Evolutionary conservation across 2,329 filamentous ascomycete species (phyloP), one percentile per base, ranked within the genome.

Genomic region (Talaromyces atroroseus): DNA sequence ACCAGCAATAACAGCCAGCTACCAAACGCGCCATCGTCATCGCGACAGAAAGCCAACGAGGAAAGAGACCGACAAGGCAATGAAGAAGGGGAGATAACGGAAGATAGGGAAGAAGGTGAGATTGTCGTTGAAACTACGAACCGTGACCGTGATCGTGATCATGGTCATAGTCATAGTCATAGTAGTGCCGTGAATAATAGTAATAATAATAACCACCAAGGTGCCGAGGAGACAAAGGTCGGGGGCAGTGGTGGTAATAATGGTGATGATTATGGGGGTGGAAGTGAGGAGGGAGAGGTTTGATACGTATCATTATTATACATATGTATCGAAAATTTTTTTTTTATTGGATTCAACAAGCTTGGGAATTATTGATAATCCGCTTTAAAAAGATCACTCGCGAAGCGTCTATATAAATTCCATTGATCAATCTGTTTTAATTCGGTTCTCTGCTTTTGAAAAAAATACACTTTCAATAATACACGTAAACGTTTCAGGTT

Each of bases 201-300:
- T 21, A 12, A 44, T 44, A 44, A 23, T 44, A 44, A 44, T 23
- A 26, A 40, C 40, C 14, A 46, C 11, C 14, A 23, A 14, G 14
- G 48, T 46, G 20, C 18, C 3, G 45, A 49, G 18, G 18, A 34
- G 5, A n/a, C 14, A 2, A 52, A n/a, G 16, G 51, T 26, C 16
- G 45, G n/a, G n/a, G n/a, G n/a, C n/a, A n/a, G 11, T 10, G 32
- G 32, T n/a, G 45, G 42, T 20, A 55, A 61, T 16, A 36, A 36
- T 38, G 63, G 53, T 7, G 60, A 62, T 46, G 65, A 63, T 52
- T 71, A 72, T 44, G 71, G 66, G 6, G 71, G 66, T 26, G 72
- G 74, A 3, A 76, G 74, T 52, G 74, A 76, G 60, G 74, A 76
- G 54, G 74, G 74, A 14, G 74, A 76, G 58, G 63, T 75, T 45